Conservation (phyloP, 2,329 filamentous ascomycete genomes). For the Aspergillus costaricaensis region DNA sequence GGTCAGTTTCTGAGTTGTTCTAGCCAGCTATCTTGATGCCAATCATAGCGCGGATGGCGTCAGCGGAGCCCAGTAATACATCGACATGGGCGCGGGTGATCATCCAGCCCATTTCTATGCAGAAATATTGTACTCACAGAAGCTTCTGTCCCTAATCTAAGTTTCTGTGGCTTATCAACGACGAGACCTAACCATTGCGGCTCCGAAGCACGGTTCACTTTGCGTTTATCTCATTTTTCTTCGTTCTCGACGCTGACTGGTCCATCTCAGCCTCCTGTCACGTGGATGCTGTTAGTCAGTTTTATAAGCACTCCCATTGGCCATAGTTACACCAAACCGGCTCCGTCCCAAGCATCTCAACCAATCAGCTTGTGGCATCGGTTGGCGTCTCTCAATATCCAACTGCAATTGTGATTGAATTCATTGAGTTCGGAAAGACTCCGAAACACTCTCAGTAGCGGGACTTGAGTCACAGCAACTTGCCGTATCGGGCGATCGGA, state of each 20-base stretch:
- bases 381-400: no score
- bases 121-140: not conserved
- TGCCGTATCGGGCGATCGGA: no score
- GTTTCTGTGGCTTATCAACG: not conserved
- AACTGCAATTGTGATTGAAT: no score
- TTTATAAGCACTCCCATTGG: not conserved
- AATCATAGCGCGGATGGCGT: conserved; percentile 15
- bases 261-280: not conserved
- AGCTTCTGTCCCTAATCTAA: not conserved
- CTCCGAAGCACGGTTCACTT: not conserved
- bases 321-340: not conserved
- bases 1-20: not conserved
- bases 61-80: conserved; percentile 7
- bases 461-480: no score
- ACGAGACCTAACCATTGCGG: not conserved
- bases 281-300: not conserved
- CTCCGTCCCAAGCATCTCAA: no score
- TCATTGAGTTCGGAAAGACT: no score
- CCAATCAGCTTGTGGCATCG: no score
- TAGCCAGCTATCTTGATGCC: conserved; percentile 4
- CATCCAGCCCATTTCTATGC: no score
- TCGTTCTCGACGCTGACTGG: not conserved
- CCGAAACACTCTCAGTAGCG: no score
- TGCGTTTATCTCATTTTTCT: not conserved
- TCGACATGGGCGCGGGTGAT: no score